Base-by-base conservation (phyloP, 2,329 filamentous ascomycete species). In the Taxawa tesnikishii region DNA sequence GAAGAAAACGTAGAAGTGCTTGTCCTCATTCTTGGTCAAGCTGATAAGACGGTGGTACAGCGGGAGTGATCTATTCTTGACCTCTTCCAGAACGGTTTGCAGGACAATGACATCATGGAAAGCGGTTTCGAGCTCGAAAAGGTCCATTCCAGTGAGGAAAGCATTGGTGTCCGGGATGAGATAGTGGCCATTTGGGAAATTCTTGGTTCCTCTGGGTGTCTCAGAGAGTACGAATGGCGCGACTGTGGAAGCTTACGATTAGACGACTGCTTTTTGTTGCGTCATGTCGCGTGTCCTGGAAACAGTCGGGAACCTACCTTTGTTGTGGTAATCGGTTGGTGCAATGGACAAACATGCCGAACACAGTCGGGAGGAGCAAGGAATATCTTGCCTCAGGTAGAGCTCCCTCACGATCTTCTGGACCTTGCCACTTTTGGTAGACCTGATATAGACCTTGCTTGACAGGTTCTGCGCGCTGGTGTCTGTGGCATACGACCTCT, bases 321-420 rank as follows among this genome's bases (percentile, higher is more conserved):
- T 72, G 36, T 83, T 79, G 45, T 75, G 72, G 16, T 87, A 85
- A 63, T 90, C 83, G 42, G 73, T 68, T 1, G 85, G 87, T 2
- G 84, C 83, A 15, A 54, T 44, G 28, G 75, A 67, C 27, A 82
- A 67, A 56, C 90, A 98, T 49, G 59, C 61, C 39, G 70, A 70
- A 64, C 90, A 98, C 27, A 98, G 66, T 56, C 79, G 81, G 15
- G 88, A 96, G 19, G 88, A 94, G 63, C 90, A 98, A 30, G 90
- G 88, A 50, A 98, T 96, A 56, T 98, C 90, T 61, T 88, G 83
- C 56, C 90, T 76, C 39, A 98, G 69, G 59, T 98, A 98, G 41
- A 96, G 71, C 65, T 98, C 90, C 49, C 87, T 77, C 44, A 98
- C 90, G 51, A 98, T 92, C 68, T 98, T 98, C 59, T 96, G 90